Conservation (phyloP, 495 filamentous ascomycete genomes). For the Aspergillus cristatus region DNA sequence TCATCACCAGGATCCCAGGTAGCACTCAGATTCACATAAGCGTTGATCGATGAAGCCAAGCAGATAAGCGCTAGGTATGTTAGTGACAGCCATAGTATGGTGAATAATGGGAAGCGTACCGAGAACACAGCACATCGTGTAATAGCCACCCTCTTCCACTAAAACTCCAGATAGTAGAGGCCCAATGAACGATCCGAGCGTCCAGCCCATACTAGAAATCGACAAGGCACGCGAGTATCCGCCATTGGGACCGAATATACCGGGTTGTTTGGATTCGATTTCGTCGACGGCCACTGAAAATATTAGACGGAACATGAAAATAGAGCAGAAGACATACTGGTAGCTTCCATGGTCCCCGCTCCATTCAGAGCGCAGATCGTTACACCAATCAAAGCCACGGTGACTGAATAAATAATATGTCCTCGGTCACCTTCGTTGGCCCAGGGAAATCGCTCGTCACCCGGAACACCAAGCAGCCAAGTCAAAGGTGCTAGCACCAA, state of each 20-base stretch:
- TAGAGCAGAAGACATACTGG: constrained; percentile 8
- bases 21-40: constrained; percentile 1
- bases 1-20: too few species aligned
- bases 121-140: constrained; percentile 15
- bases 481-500: constrained; percentile 8
- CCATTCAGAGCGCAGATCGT: constrained; percentile 11
- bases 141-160: constrained; percentile 20
- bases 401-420: constrained; percentile 8
- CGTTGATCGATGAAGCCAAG: constrained; percentile 2
- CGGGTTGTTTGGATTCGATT: constrained; percentile 7
- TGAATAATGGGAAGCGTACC: constrained; percentile 6
- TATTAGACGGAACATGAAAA: neutral
- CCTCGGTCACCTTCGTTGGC: constrained; percentile 2
- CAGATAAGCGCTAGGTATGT: constrained; percentile 5
- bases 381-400: constrained; percentile 6
- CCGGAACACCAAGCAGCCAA: constrained; percentile 14
- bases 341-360: constrained; percentile 17
- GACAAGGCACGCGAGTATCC: constrained; percentile 23
- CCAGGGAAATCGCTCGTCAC: constrained; percentile 14
- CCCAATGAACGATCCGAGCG: constrained; percentile 19
- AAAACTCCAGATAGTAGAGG: constrained; percentile 23
- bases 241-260: constrained; percentile 16
- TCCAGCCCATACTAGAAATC: constrained; percentile 21
- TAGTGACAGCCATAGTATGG: constrained; percentile 1
- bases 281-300: constrained; percentile 15